Percentiles rank a stretch among this genome's conserved stretches.
Evolutionary conservation across 129 eudicot genomes (phyloP).

Genomic region (Pseudognaphalium luteoalbum): DNA sequence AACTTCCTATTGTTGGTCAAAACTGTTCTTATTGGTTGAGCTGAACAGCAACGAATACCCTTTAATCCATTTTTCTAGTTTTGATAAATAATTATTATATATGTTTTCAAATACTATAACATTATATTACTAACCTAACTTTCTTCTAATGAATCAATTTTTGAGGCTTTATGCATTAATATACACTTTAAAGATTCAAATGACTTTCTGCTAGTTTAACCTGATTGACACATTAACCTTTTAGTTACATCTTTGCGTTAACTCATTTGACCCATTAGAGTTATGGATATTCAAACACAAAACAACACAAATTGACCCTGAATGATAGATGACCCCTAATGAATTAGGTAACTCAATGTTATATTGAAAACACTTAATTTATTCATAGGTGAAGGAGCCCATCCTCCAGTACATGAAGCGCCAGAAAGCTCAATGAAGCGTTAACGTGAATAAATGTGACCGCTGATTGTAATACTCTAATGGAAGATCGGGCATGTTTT

Average conservation of each 20-base stretch:
- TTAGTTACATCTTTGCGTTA: background rate
- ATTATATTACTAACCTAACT: background rate
- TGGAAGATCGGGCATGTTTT: no score
- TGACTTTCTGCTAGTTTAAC: background rate
- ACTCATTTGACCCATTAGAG: background rate
- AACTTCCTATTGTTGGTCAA: background rate
- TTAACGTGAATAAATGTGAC: background rate
- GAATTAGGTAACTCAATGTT: background rate
- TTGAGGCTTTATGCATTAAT: background rate
- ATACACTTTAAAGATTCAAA: background rate
- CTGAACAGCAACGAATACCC: background rate
- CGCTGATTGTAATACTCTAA: background rate
- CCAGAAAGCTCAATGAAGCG: slow-evolving; percentile 56
- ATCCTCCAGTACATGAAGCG: slow-evolving; percentile 73
- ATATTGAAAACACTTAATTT: background rate
- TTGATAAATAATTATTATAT: background rate
- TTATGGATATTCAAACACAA: background rate
- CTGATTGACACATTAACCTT: background rate
- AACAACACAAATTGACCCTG: background rate
- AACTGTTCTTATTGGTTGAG: background rate
- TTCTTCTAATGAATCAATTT: background rate
- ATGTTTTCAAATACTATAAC: background rate
- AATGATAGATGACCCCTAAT: background rate
- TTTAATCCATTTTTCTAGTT: background rate
- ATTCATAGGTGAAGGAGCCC: slow-evolving; percentile 80